Evolutionary conservation across 805 yeast genomes (phyloP), one percentile per base, ranked within the genome.

Genomic region (Monosporozyma yasuniensis): DNA sequence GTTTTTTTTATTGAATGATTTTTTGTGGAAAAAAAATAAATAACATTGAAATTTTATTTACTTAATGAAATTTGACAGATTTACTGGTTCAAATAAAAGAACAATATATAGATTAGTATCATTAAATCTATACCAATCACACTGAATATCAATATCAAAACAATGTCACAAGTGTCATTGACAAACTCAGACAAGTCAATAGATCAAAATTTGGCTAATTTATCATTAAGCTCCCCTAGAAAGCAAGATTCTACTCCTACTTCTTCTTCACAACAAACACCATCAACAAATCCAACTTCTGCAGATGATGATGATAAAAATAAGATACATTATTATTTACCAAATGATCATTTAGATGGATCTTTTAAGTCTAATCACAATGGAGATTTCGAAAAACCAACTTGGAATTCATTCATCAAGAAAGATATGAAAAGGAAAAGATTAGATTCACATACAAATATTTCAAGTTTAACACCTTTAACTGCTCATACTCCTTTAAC

Each of bases 341-440:
- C 35, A 14, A 12, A 32, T 32, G 35, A 32, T 32, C 16, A 32
- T 32, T 5, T 32, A 32, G 35, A 32, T 32, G 35, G 35, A 12
- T 32, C 35, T 3, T n/a, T 32, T 4, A 32, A 12, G 14, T 32
- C 35, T 4, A 32, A 32, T 32, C 16, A 32, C 8, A 32, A 32
- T 32, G 16, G 14, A 7, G 16, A 32, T 5, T 14, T 14, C 3
- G 35, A 32, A 14, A 32, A 32, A 14, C 35, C 35, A 12, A 32
- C 35, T 4, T 32, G 35, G 35, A 14, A 32, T 6, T 32, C 35
- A 12, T 32, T 51, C 19, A 22, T 60, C 10, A 59, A 55, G 47
- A 55, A 54, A 22, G 64, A 58, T 38, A 54, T 58, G 59, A 58
- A 59, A 37, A 44, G 63, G 43, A 60, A 57, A 43, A 52, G 64